Evolutionary conservation across 441 rosid genomes (phyloP).

Genomic region (Raphanus hybrid): DNA sequence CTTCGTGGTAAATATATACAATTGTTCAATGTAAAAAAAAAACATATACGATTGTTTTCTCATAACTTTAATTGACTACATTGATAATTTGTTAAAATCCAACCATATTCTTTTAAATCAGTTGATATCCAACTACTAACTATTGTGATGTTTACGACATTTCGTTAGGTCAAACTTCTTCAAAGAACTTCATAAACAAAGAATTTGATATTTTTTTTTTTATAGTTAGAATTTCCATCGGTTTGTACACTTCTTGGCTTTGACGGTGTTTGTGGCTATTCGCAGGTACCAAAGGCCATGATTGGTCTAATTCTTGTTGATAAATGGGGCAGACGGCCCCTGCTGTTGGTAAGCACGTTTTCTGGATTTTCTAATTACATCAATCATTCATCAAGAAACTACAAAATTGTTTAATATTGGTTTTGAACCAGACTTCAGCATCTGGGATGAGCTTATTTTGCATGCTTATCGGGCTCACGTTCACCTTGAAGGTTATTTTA

Average conservation of each 20-base stretch:
- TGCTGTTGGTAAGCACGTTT: constrained; percentile 42
- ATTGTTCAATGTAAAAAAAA: background rate
- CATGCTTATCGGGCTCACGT: constrained; percentile 48
- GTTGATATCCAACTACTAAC: constrained; percentile 6
- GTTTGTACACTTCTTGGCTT: background rate
- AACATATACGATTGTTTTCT: background rate
- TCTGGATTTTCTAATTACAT: background rate
- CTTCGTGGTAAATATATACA: constrained; percentile 44
- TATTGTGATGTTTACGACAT: background rate
- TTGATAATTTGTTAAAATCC: background rate
- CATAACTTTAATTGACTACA: background rate
- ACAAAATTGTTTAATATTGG: background rate
- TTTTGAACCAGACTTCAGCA: constrained; percentile 4
- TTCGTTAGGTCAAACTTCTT: background rate
- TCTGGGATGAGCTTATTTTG: constrained; percentile 9
- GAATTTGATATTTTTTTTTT: background rate
- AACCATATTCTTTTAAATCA: background rate
- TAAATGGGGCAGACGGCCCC: constrained; percentile 60
- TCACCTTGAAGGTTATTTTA: constrained; percentile 39
- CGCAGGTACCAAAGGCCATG: constrained; percentile 48
- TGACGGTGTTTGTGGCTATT: constrained; percentile 8
- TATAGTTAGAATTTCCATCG: background rate
- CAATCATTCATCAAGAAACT: background rate
- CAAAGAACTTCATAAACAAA: background rate
- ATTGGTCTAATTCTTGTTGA: constrained; percentile 50